These are phyloP conservation scores for Magnusiomyces fungicola DNA, from an alignment of 1,139 yeast genomes.

Conservation along the genomic window DNA sequence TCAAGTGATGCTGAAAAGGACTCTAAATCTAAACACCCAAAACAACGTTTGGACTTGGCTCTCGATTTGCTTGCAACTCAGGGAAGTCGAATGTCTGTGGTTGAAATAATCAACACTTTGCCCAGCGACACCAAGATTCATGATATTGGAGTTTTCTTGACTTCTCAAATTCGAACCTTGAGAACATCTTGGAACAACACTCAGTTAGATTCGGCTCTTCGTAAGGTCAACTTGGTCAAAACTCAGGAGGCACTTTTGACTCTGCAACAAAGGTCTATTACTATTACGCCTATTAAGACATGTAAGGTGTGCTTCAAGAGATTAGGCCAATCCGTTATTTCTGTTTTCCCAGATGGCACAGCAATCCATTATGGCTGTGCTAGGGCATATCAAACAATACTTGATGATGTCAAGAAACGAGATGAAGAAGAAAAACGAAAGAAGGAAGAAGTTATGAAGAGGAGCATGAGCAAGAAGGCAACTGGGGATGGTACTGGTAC, in stretches of 20 bases:
- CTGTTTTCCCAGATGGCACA: conserved; percentile 44
- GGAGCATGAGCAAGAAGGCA: no score
- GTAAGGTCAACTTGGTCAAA: conserved; percentile 35
- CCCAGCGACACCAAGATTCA: conserved; percentile 45
- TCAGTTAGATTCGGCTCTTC: conserved; percentile 29
- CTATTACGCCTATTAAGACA: conserved; percentile 36
- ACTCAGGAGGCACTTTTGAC: conserved; percentile 35
- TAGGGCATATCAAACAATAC: conserved; percentile 20
- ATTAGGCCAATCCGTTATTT: conserved; percentile 56
- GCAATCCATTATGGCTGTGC: conserved; percentile 69
- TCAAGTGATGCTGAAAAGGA: background rate
- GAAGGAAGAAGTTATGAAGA: background rate
- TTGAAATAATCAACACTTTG: conserved; percentile 43
- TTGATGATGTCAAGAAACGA: conserved; percentile 13
- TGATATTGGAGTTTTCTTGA: conserved; percentile 42
- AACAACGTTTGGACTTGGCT: conserved; percentile 34
- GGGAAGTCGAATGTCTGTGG: conserved; percentile 49
- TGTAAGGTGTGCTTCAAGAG: conserved; percentile 58
- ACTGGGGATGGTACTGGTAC: no score
- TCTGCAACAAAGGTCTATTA: conserved; percentile 35
- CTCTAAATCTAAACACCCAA: conserved; percentile 17
- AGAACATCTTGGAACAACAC: conserved; percentile 24
- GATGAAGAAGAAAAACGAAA: background rate
- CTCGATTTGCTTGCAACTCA: conserved; percentile 42
- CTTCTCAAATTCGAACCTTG: conserved; percentile 40